Base-by-base conservation (phyloP, 441 rosid genomes). In the Capsella rubella region DNA sequence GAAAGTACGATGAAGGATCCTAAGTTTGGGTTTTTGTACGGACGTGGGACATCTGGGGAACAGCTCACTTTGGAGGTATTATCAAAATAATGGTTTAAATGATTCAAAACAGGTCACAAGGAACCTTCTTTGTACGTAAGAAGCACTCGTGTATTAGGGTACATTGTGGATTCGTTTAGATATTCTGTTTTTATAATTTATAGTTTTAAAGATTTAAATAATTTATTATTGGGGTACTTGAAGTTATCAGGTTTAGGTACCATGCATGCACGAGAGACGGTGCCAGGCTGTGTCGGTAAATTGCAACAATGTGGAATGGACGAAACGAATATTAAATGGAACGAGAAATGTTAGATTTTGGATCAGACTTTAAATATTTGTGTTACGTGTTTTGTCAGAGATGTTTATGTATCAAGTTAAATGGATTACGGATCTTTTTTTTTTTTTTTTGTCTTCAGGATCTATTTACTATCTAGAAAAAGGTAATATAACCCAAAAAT, bases 1-100 rank as follows among this genome's bases (percentile, higher is more conserved):
- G 80, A 72, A 78, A 78, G 74, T 72, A 61, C 70, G 10, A 72
- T 0, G 81, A 78, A 78, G 74, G 72, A 5, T 70, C 72, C 39
- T 49, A 8, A 2, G 27, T 49, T 57, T 42, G 47, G 39, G 67
- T 1, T 40, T 40, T 32, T 72, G 81, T 78, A 78, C 81, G 81
- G 81, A 46, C 81, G 65, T 78, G 81, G 72, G 55, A 78, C 81
- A 78, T 67, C 40, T 67, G 34, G 54, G 74, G 74, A 67, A 78
- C 81, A 72, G 74, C 74, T 78, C 49, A 77, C 21, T 65, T 65
- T 77, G 76, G 80, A 71, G 51, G 72, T 71, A 71, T 71, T 71
- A 32, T 56, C 42, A 54, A 53, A 32, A 5, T 21, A 64, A 51
- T 65, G 57, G 51, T 57, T 49, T 49, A 63, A 67, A 34, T 15